These are phyloP conservation scores for Collariella sp. DNA, from an alignment of 495 filamentous ascomycete genomes.

Conservation along the genomic window DNA sequence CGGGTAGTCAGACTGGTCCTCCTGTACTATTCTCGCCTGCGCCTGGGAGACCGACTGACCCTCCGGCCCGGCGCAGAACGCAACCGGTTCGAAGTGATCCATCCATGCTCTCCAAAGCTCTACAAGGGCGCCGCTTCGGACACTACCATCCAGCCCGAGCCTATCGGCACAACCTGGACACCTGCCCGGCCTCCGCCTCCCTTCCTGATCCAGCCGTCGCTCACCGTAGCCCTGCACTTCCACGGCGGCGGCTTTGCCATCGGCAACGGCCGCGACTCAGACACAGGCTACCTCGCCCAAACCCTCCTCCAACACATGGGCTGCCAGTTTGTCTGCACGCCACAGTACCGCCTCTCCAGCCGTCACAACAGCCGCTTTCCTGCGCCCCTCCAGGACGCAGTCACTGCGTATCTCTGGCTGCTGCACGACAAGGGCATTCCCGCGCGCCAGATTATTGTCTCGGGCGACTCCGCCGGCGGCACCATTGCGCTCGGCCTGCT, in stretches of 20 bases:
- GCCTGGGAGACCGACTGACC: neutral
- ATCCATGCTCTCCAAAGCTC: neutral
- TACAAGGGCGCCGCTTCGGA: conserved; percentile 7
- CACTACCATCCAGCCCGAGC: neutral
- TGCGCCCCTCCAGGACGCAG: conserved; percentile 39
- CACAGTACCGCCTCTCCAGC: conserved; percentile 35
- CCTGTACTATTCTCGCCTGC: conserved; percentile 6
- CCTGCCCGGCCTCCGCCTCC: conserved; percentile 5
- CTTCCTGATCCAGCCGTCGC: neutral
- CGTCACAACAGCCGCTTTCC: conserved; percentile 32
- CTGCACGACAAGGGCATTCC: conserved; percentile 26
- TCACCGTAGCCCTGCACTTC: conserved; percentile 39
- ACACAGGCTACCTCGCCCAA: conserved; percentile 28
- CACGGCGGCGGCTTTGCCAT: conserved; percentile 45
- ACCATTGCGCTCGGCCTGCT: conserved; percentile 35
- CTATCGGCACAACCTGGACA: conserved; percentile 18
- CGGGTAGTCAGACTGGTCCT: conserved; percentile 7
- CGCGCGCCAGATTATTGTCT: conserved; percentile 30
- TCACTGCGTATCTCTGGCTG: conserved; percentile 36
- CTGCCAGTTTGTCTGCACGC: conserved; percentile 20
- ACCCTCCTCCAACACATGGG: conserved; percentile 19
- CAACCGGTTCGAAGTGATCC: conserved; percentile 13
- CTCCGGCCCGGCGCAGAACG: conserved; percentile 9
- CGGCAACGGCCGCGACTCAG: conserved; percentile 30
- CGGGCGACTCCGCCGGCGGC: conserved; percentile 40